A percentile compares a stretch with the other conserved stretches of the same genome.
phyloP scores from a whole-genome alignment of 768 basidiomycete species.

The Lentinula detonsa region DNA sequence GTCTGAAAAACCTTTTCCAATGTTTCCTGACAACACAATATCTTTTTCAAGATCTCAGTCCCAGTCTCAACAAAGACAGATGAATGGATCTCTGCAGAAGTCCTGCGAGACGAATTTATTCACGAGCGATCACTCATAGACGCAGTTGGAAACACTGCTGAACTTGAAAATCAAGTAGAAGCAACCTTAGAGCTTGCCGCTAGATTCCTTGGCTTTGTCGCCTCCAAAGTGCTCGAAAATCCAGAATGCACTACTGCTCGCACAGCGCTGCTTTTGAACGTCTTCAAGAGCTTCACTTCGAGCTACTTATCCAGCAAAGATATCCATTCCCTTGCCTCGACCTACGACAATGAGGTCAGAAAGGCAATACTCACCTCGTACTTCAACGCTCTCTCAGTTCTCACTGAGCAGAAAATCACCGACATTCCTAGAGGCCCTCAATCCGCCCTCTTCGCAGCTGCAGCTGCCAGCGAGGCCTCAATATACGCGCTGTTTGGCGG shows the following conservation, averaged over 20 bases:
- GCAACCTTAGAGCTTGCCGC: constrained; percentile 75
- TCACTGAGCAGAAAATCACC: constrained; percentile 49
- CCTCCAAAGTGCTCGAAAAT: constrained; percentile 54
- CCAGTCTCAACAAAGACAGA: constrained; percentile 77
- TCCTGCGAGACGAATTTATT: constrained; percentile 83
- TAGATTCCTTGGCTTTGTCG: constrained; percentile 76
- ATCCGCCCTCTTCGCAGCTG: constrained; percentile 66
- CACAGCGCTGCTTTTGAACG: constrained; percentile 64
- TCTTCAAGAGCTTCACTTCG: constrained; percentile 72
- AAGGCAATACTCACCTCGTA: constrained; percentile 74
- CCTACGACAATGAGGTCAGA: constrained; percentile 71
- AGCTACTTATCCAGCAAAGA: constrained; percentile 69
- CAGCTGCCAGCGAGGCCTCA: constrained; percentile 54
- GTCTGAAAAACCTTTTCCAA: constrained; percentile 3
- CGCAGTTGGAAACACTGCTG: constrained; percentile 44
- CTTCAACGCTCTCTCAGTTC: constrained; percentile 66
- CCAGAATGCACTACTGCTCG: constrained; percentile 45
- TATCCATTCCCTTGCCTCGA: constrained; percentile 74
- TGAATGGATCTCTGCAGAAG: constrained; percentile 91
- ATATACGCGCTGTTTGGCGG: constrained; percentile 95
- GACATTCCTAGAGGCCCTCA: constrained; percentile 54
- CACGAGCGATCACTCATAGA: constrained; percentile 57
- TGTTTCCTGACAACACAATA: not conserved
- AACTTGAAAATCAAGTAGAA: constrained; percentile 52
- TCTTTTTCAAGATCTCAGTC: constrained; percentile 59